Evolutionary conservation across 2,329 filamentous ascomycete species (phyloP).

Genomic region (Sporothrix dimorphospora): DNA sequence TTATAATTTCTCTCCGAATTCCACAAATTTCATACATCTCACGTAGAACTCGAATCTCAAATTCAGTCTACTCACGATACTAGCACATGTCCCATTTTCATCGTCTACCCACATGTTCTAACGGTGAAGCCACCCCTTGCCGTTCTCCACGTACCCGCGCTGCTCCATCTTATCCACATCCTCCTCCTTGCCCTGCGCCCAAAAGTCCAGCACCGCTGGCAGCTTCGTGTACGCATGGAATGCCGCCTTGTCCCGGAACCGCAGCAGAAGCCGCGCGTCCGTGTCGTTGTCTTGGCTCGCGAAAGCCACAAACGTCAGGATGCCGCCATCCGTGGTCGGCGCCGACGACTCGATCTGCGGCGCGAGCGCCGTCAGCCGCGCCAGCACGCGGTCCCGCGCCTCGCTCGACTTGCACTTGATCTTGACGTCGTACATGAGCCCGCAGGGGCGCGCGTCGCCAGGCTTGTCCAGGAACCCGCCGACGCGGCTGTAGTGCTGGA

Average conservation of each 20-base stretch:
- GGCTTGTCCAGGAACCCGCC: slow-evolving; percentile 40
- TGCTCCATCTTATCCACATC: slow-evolving; percentile 39
- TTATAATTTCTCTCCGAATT: too few relatives aligned
- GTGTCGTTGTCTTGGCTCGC: slow-evolving; percentile 39
- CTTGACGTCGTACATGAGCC: slow-evolving; percentile 40
- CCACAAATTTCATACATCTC: too few relatives aligned
- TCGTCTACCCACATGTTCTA: slow-evolving; percentile 4
- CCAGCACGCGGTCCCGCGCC: slow-evolving; percentile 30
- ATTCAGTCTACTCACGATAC: background rate
- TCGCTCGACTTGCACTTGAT: slow-evolving; percentile 34
- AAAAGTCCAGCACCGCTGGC: slow-evolving; percentile 38
- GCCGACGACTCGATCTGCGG: slow-evolving; percentile 28
- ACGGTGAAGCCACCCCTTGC: slow-evolving; percentile 41
- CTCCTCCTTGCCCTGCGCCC: slow-evolving; percentile 37
- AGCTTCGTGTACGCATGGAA: slow-evolving; percentile 38
- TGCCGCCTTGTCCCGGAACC: slow-evolving; percentile 38
- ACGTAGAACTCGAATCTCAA: too few relatives aligned
- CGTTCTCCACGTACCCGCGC: slow-evolving; percentile 40
- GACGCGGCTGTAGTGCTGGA: slow-evolving; percentile 40
- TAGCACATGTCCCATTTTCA: background rate
- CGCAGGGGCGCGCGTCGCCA: slow-evolving; percentile 34
- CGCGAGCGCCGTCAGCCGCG: slow-evolving; percentile 30
- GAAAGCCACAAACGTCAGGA: slow-evolving; percentile 40
- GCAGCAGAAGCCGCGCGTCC: slow-evolving; percentile 37
- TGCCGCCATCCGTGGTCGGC: slow-evolving; percentile 27